Evolutionary conservation across 805 yeast genomes (phyloP), one percentile per base, ranked within the genome.

Genomic region (Metschnikowia reukaufii): DNA sequence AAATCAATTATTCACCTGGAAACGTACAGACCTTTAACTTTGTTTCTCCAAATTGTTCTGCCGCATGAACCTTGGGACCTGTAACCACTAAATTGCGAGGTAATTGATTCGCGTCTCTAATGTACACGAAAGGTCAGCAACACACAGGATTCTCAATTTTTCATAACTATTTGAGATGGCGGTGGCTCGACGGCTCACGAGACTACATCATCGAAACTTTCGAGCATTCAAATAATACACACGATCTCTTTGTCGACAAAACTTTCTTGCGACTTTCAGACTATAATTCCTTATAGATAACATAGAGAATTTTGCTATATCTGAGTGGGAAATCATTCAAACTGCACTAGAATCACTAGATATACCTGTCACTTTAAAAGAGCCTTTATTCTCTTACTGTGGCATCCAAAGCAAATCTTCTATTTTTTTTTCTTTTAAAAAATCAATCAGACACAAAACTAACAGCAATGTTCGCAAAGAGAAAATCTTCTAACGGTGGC

Each of bases 401-500:
- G 21, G 17, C 16, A 7, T 25, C 32, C 10, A 16, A 15, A 36
- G 36, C 36, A 33, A 9, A 33, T 6, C 21, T 9, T 33, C 6
- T 33, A n/a, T n/a, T n/a, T n/a, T n/a, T n/a, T n/a, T n/a, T n/a
- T n/a, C n/a, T n/a, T n/a, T n/a, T n/a, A n/a, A 31, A 31, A 16
- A 13, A 31, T n/a, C 17, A 3, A 31, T 31, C 17, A 16, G 34
- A 37, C 40, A 23, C 12, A 20, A 7, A 8, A n/a, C 18, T 12
- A 5, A 5, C n/a, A 4, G 15, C 19, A 18, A 41, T 41, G 44
- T 34, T 38, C 12, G 23, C 36, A 13, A 55, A 55, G 42, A 52
- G 58, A 48, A 51, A 41, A 49, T 37, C 51, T 2, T 48, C 55
- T 21, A 51, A 44, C 31, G 53, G 54, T 2, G 36, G 35, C 32